A percentile compares a stretch with the other conserved stretches of the same genome.
phyloP scores from a whole-genome alignment of 257 asterid genomes.

The Scutellaria barbata region DNA sequence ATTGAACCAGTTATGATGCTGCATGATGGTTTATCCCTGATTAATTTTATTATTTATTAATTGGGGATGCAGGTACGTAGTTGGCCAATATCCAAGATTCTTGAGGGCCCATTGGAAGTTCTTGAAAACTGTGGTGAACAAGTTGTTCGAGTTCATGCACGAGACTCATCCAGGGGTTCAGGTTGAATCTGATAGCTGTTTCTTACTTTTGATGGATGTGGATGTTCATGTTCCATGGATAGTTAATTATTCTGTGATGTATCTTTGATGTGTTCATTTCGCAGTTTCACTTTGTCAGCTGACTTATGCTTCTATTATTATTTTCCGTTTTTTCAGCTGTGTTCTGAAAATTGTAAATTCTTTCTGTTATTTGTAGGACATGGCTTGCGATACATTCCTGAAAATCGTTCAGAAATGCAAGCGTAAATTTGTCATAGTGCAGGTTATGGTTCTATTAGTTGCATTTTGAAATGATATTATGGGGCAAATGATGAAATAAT shows the following conservation, averaged over 20 bases:
- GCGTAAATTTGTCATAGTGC: conserved; percentile 86
- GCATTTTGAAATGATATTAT: conserved; percentile 22
- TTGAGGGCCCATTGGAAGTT: conserved; percentile 99
- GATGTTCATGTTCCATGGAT: conserved; percentile 25
- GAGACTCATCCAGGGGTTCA: conserved; percentile 99
- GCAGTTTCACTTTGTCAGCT: conserved; percentile 18
- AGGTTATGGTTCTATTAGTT: conserved; percentile 50
- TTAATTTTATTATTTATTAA: conserved; percentile 6
- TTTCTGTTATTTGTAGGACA: conserved; percentile 64
- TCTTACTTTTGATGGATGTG: conserved; percentile 22
- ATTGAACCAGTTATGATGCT: conserved; percentile 18
- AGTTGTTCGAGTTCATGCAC: conserved; percentile 98
- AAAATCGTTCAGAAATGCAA: conserved; percentile 99
- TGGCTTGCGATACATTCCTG: conserved; percentile 98
- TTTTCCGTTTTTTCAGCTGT: conserved; percentile 15
- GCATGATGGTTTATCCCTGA: conserved; percentile 7
- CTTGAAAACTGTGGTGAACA: conserved; percentile 97
- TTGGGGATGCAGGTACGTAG: conserved; percentile 82
- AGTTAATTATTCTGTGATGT: not conserved
- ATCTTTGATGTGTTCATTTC: conserved; percentile 8
- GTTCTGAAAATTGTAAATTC: conserved; percentile 23
- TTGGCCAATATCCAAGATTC: conserved; percentile 98
- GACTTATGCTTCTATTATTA: conserved; percentile 14
- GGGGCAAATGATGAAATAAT: conserved; percentile 21
- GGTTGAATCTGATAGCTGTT: conserved; percentile 48